Conservation (phyloP, 2,329 filamentous ascomycete genomes). For the Xylariales sp. region DNA sequence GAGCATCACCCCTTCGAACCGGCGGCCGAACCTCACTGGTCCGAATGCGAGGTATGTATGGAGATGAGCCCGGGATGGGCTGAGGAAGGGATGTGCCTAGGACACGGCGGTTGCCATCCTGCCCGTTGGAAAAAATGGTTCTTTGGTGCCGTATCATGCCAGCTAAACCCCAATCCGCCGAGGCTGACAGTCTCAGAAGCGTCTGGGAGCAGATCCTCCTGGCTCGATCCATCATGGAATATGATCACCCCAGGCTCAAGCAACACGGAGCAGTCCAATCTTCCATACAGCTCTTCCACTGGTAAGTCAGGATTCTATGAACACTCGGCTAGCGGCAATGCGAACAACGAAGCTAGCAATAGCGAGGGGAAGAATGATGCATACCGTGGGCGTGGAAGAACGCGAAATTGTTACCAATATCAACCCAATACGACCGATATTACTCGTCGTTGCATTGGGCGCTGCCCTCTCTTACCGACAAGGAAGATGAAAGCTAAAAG, state of each 20-base stretch:
- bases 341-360: conserved; percentile 33
- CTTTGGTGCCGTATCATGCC: conserved; percentile 39
- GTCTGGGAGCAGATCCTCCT: conserved; percentile 45
- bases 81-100: conserved; percentile 32
- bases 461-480: not conserved
- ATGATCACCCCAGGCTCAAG: conserved; percentile 31
- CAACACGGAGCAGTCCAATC: conserved; percentile 32
- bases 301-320: conserved; percentile 29
- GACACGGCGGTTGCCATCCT: conserved; percentile 34
- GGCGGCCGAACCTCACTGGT: conserved; percentile 33
- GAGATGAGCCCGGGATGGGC: conserved; percentile 29
- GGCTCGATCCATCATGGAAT: conserved; percentile 29
- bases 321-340: conserved; percentile 27
- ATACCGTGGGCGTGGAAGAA: not conserved
- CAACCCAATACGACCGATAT: conserved; percentile 5
- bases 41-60: conserved; percentile 42
- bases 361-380: not conserved
- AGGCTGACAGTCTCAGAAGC: conserved; percentile 43
- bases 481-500: not conserved
- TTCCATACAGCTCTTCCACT: conserved; percentile 25
- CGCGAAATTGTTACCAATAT: conserved; percentile 1
- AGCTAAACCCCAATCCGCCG: conserved; percentile 30
- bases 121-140: conserved; percentile 42
- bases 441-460: not conserved
- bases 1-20: conserved; percentile 44